Base-by-base conservation (phyloP, 2,329 filamentous ascomycete genomes). In the Lizonia empirigonia region DNA sequence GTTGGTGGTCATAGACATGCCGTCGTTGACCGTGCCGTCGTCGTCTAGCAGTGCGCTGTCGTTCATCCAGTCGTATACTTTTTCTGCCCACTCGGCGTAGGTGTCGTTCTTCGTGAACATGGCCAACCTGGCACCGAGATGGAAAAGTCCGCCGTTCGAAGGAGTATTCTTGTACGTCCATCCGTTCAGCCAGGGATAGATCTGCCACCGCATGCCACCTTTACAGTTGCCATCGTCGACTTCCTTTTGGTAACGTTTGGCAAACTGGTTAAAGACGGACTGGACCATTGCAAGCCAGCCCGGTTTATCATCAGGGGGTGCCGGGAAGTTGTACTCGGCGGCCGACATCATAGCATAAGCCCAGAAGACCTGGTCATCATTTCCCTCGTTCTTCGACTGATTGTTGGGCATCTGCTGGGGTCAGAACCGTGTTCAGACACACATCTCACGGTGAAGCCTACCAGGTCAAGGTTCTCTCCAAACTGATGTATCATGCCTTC, bases 281-380 rank as follows among this genome's bases (percentile, higher is more conserved):
- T 74, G 71, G 0, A 75, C 76, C 34, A 79, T 71, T 4, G 73
- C 74, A 12, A 78, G 68, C 76, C 76, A 79, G 22, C 68, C 69
- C 2, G 76, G 76, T 33, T 76, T 53, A 34, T 69, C 69, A 6
- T 62, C 37, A 1, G 72, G 71, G 4, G 75, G 77, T 24, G 72
- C 68, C 1, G 74, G 72, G 53, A 78, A 80, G 33, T 76, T 76
- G 48, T 73, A 67, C 58, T 85, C 82, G 9, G 81, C 81, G 2
- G 82, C 82, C 1, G 79, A 76, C 75, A 85, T 80, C 32, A 79
- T 81, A 20, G 79, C 76, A 51, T 82, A 79, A 2, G 74, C 82
- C 82, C 82, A 85, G 62, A 84, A 83, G 7, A 74, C 76, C 63
- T 84, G 82, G 50, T 84, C 82, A 44, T 84, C 82, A 54, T 84